Evolutionary conservation across 768 basidiomycete genomes (phyloP), one percentile per base, ranked within the genome.

Genomic region (Serpula lacrymans): DNA sequence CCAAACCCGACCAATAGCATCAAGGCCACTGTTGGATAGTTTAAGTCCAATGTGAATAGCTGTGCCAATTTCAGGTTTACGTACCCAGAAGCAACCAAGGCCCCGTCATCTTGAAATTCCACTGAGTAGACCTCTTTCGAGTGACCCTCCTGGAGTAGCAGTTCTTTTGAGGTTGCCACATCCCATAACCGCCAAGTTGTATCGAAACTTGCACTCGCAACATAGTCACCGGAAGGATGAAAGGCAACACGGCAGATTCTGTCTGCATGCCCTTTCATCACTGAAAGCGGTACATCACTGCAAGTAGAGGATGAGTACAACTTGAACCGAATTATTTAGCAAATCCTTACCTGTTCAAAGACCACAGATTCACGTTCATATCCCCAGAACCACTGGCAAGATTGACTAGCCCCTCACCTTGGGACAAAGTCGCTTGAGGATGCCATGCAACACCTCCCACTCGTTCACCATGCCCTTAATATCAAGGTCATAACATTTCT

Each of bases 161-260:
- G 59, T 53, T 96, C 91, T 60, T 81, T 82, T 2, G 81, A 69
- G 0, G 82, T 88, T 37, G 74, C 72, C 11, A 92, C 84, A 62
- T 99, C 95, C 96, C 96, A 99, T 38, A 98, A 63, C 31, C 96
- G 71, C 96, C 96, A 99, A 20, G 95, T 89, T 12, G 90, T 95
- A 62, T 99, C 96, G 53, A 94, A 98, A 48, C 89, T 91, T 1
- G 96, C 94, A 46, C 91, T 94, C 2, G 88, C 94, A 21, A 96
- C 78, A 59, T 94, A 98, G 32, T 84, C 68, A 1, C 96, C 96
- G 0, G 92, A 95, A 2, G 96, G 94, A 62, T 99, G 96, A 64
- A 98, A 99, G 0, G 88, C 90, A 16, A 97, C 86, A 12, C 96
- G 81, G 59, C 91, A 94, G 2, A 99, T 83, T 16, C 96, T 85